A percentile compares a stretch with the other conserved stretches of the same genome.
Conservation (phyloP, 768 basidiomycete genomes). For the Floccularia luteovirens region DNA sequence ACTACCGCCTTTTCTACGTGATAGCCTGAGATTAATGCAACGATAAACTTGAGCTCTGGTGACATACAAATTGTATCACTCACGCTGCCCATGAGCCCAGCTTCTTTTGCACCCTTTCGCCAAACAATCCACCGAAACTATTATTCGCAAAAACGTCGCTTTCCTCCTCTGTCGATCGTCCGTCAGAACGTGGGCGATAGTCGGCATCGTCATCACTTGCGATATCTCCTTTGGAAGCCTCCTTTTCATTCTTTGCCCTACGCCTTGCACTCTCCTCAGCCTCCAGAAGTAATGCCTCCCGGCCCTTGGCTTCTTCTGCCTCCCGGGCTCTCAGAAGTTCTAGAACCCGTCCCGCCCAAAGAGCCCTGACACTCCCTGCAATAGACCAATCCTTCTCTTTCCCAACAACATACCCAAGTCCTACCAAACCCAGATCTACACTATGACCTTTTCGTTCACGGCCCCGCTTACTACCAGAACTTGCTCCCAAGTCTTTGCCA, state of each 20-base stretch:
- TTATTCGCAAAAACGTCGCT: slow-evolving; percentile 21
- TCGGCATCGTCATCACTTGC: slow-evolving; percentile 34
- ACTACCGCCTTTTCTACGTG: slow-evolving; percentile 15
- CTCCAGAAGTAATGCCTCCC: slow-evolving; percentile 5
- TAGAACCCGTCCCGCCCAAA: slow-evolving; percentile 37
- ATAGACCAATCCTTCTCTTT: slow-evolving; percentile 20
- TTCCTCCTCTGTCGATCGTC: slow-evolving; percentile 36
- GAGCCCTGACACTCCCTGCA: slow-evolving; percentile 26
- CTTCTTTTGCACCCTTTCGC: slow-evolving; percentile 33
- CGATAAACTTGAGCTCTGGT: neutral
- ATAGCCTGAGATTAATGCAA: slow-evolving; percentile 9
- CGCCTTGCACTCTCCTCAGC: slow-evolving; percentile 3
- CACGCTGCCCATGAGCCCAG: slow-evolving; percentile 38
- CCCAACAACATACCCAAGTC: slow-evolving; percentile 22
- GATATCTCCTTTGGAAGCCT: slow-evolving; percentile 10
- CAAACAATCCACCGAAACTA: slow-evolving; percentile 30
- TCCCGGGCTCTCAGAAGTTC: slow-evolving; percentile 30
- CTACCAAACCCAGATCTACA: slow-evolving; percentile 40
- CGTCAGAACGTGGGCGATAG: slow-evolving; percentile 17
- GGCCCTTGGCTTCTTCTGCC: slow-evolving; percentile 18
- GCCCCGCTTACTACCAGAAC: slow-evolving; percentile 2
- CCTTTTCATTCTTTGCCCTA: slow-evolving; percentile 8
- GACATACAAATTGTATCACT: slow-evolving; percentile 8
- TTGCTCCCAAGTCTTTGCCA: slow-evolving; percentile 8
- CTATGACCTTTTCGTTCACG: slow-evolving; percentile 22